Evolutionary conservation across 1,284 basidiomycete species (phyloP), one percentile per base, ranked within the genome.

Genomic region (Trametes versicolor): DNA sequence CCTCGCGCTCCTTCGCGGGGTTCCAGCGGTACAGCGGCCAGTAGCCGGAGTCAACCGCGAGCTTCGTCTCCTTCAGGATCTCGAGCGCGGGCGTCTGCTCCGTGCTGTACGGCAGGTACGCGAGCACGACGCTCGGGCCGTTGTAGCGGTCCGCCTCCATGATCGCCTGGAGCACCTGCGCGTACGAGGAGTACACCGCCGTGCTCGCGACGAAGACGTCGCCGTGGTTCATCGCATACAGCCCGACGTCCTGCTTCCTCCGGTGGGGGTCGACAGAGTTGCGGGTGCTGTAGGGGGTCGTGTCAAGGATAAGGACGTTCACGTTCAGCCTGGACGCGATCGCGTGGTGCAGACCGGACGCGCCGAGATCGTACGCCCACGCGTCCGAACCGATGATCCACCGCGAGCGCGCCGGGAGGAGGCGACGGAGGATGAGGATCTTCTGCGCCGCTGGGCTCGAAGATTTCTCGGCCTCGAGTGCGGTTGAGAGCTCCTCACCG

Each of bases 21-120:
- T 99, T 92, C 97, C 97, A 99, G 66, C 98, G 89, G 85, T 98
- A 99, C 55, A 99, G 84, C 0, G 98, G 97, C 97, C 98, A 99
- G 81, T 97, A 98, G 7, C 97, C 97, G 21, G 95, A 88, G 74
- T 98, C 96, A 53, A 99, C 94, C 8, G 97, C 97, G 49, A 97
- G 87, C 79, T 99, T 99, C 53, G 97, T 99, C 83, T 98, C 96
- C 78, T 97, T 96, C 64, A 99, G 83, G 21, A 99, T 84, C 43
- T 97, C 91, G 47, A 99, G 87, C 1, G 96, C 95, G 0, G 93
- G 85, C 2, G 88, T 83, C 64, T 91, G 85, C 75, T 96, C 94
- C 6, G 80, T 81, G 58, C 85, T 83, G 81, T 98, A 98, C 3
- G 98, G 98, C 19, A 99, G 87, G 81, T 99, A 98, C 3, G 97